Percentiles rank a stretch among this genome's conserved stretches.
phyloP scores from a whole-genome alignment of 225 moss, liverwort and hornwort species.

The Physcomitrium patens region DNA sequence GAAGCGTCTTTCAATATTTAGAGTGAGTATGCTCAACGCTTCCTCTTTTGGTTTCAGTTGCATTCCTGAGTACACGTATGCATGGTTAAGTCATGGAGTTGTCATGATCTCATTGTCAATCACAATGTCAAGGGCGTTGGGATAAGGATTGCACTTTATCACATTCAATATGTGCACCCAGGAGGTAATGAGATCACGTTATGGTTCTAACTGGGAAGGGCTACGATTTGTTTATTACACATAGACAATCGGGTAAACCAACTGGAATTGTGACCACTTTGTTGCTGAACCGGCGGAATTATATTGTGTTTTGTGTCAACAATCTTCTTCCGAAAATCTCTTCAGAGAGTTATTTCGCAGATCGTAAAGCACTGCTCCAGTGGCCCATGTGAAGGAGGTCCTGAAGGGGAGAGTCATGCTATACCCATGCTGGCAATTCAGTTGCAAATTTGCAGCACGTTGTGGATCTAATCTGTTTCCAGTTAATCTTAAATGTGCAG shows the following conservation, averaged over 20 bases:
- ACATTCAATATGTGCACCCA: too few species aligned
- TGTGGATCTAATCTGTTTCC: constrained; percentile 11
- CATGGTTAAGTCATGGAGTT: background rate
- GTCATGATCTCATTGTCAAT: too few species aligned
- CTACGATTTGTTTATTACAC: too few species aligned
- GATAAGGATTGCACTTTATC: too few species aligned
- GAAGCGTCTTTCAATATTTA: constrained; percentile 17
- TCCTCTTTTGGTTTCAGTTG: background rate
- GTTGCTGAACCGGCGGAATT: too few species aligned
- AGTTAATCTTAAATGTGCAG: constrained; percentile 25
- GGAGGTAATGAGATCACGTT: too few species aligned
- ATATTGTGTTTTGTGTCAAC: background rate
- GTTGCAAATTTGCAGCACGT: background rate
- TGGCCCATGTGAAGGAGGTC: too few species aligned
- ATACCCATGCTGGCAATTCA: background rate
- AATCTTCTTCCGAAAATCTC: background rate
- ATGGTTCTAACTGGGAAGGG: too few species aligned
- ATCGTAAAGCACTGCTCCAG: background rate
- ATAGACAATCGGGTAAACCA: too few species aligned
- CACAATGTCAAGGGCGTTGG: too few species aligned
- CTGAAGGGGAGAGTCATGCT: too few species aligned
- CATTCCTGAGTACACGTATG: background rate
- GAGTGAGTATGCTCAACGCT: constrained; percentile 21
- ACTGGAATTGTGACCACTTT: too few species aligned
- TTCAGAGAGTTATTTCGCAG: background rate